These are phyloP conservation scores for Penicillium coprophilum DNA, from an alignment of 495 filamentous ascomycete genomes.

Conservation along the genomic window DNA sequence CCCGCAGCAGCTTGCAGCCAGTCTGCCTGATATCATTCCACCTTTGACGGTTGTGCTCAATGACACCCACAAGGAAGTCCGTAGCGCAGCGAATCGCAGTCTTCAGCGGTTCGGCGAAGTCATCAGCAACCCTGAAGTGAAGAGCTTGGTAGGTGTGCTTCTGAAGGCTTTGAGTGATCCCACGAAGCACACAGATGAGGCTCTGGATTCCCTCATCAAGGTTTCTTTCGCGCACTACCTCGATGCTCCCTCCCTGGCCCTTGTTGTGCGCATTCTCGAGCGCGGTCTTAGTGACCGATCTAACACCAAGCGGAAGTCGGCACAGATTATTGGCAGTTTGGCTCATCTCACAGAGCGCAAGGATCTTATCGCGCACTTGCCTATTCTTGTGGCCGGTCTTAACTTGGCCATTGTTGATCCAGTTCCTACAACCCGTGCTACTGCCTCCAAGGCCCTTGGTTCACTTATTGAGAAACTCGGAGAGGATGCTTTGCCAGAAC, in stretches of 20 bases:
- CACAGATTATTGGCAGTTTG: constrained; percentile 95
- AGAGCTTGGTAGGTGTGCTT: constrained; percentile 81
- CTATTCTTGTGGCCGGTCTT: constrained; percentile 87
- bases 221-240: constrained; percentile 94
- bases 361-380: constrained; percentile 87
- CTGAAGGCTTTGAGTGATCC: constrained; percentile 97
- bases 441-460: constrained; percentile 91
- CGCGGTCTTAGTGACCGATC: constrained; percentile 88
- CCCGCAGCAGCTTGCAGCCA: constrained; percentile 87
- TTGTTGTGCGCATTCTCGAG: constrained; percentile 93
- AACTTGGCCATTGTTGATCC: constrained; percentile 90
- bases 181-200: constrained; percentile 95
- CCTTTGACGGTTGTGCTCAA: constrained; percentile 91
- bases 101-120: constrained; percentile 97
- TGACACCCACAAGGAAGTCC: constrained; percentile 96
- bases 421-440: constrained; percentile 94
- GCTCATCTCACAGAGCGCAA: constrained; percentile 96
- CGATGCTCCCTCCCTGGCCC: constrained; percentile 89
- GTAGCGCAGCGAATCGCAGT: constrained; percentile 86
- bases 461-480: constrained; percentile 96
- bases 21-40: constrained; percentile 93
- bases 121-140: constrained; percentile 96
- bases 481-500: constrained; percentile 93
- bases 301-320: constrained; percentile 89
- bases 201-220: constrained; percentile 90